Base-by-base conservation (phyloP, 352 stramenopile species). In the Pythium myriotylum region DNA sequence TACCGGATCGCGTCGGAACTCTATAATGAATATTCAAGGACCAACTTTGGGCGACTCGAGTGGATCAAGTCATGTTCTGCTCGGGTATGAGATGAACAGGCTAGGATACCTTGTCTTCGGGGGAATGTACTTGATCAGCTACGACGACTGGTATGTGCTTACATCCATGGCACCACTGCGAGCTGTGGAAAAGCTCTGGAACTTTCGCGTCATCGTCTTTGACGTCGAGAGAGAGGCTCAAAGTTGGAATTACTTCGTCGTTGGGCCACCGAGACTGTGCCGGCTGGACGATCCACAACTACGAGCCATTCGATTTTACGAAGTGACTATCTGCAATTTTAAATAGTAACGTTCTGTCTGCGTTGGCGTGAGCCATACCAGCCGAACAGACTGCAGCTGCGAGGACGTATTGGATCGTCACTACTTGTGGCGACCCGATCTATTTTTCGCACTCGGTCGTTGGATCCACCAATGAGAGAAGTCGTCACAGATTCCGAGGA, bases 71-170 rank as follows among this genome's bases (percentile, higher is more conserved):
- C 41, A 60, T 12, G 55, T 55, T 8, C 19, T 67, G 14, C 46
- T 52, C 37, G 40, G 43, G 4, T 67, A 62, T 19, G 51, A 62
- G 37, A 46, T 67, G 19, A 61, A 42, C 33, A 41, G 59, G 2
- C 46, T 67, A 9, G 46, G 52, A 5, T 67, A 62, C 45, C 16
- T 67, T 3, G 52, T 67, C 16, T 67, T 48, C 24, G 59, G 59
- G 4, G 50, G 39, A 32, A 45, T 39, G 23, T 56, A 54, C 43
- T n/a, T 67, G 37, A 16, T 62, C 8, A 54, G 42, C 39, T 62
- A 32, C 24, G 59, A 67, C 43, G 59, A 67, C 51, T 67, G 51
- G 59, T 57, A 57, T 45, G 43, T 54, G 39, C 9, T 67, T 10
- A 50, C 59, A 35, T 56, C 59, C 0, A 12, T 67, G 2, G 37